phyloP scores from a whole-genome alignment of 1,284 basidiomycete genomes.

The Ganoderma multipileum region DNA sequence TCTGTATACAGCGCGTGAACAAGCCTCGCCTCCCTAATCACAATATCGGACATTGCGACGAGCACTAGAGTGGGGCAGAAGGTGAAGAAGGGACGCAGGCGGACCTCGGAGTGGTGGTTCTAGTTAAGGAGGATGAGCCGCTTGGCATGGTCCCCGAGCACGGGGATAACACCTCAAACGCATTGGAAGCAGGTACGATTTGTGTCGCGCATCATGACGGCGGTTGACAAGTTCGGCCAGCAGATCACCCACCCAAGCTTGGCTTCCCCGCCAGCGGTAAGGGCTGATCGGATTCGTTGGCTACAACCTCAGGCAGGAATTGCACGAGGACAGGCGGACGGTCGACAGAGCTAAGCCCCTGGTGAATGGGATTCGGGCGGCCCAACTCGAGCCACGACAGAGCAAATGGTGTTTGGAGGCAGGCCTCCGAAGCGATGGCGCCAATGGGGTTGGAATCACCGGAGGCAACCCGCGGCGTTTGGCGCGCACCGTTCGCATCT shows the following conservation, averaged over 20 bases:
- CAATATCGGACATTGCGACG: slow-evolving; percentile 29
- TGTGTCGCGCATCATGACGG: not conserved
- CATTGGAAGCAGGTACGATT: not conserved
- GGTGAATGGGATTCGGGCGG: not conserved
- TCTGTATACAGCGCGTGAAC: too few species aligned
- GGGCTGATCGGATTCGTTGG: not conserved
- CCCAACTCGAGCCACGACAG: not conserved
- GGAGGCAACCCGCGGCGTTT: not conserved
- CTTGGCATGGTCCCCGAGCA: not conserved
- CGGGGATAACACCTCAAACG: not conserved
- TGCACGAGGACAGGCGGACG: not conserved
- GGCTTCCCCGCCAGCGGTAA: not conserved
- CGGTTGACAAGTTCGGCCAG: not conserved
- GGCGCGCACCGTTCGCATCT: not conserved
- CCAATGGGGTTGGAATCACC: not conserved
- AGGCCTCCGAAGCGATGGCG: not conserved
- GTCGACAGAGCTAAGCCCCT: not conserved
- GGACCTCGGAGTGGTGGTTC: not conserved
- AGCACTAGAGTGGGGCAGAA: not conserved
- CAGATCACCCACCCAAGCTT: not conserved
- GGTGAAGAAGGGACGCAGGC: not conserved
- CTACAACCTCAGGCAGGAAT: not conserved
- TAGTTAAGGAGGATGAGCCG: not conserved
- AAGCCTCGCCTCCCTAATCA: slow-evolving; percentile 31
- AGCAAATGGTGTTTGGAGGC: not conserved